A percentile compares a stretch with the other conserved stretches of the same genome.
phyloP scores from a whole-genome alignment of 805 yeast genomes.

The Sugiyamaella qingdaonensis region DNA sequence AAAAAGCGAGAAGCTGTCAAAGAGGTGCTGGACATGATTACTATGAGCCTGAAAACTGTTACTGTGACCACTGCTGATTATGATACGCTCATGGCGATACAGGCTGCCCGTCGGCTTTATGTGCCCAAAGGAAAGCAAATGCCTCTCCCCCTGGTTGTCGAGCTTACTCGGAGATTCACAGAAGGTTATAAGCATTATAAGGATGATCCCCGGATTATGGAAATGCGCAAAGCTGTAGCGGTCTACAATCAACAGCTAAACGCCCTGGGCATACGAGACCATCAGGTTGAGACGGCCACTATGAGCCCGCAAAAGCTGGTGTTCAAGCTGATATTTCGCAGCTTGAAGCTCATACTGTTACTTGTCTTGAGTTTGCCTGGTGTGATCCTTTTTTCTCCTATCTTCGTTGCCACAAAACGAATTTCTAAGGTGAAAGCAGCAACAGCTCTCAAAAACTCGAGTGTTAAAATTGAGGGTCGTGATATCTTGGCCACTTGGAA shows the following conservation, averaged over 20 bases:
- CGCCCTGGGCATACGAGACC: conserved; percentile 63
- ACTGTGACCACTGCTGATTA: conserved; percentile 87
- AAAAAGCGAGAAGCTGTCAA: conserved; percentile 71
- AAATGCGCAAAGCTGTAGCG: conserved; percentile 58
- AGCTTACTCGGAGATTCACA: conserved; percentile 83
- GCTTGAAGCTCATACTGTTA: conserved; percentile 52
- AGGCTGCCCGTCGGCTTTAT: conserved; percentile 87
- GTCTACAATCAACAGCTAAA: conserved; percentile 64
- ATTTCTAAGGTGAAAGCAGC: conserved; percentile 70
- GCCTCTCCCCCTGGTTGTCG: conserved; percentile 80
- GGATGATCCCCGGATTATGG: conserved; percentile 62
- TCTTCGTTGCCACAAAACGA: conserved; percentile 69
- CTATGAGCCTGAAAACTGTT: conserved; percentile 73
- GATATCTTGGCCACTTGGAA: conserved; percentile 99
- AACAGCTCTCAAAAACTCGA: conserved; percentile 77
- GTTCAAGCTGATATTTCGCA: conserved; percentile 44
- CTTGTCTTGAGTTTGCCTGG: conserved; percentile 79
- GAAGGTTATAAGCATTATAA: conserved; percentile 73
- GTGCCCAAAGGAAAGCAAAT: conserved; percentile 65
- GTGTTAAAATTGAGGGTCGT: conserved; percentile 85
- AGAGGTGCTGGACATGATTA: conserved; percentile 62
- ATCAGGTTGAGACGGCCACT: conserved; percentile 62
- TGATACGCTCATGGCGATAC: conserved; percentile 84
- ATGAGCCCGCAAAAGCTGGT: conserved; percentile 50
- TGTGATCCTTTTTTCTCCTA: conserved; percentile 79